Conservation (phyloP, 495 filamentous ascomycete genomes). For the Aspergillus cavernicola region DNA sequence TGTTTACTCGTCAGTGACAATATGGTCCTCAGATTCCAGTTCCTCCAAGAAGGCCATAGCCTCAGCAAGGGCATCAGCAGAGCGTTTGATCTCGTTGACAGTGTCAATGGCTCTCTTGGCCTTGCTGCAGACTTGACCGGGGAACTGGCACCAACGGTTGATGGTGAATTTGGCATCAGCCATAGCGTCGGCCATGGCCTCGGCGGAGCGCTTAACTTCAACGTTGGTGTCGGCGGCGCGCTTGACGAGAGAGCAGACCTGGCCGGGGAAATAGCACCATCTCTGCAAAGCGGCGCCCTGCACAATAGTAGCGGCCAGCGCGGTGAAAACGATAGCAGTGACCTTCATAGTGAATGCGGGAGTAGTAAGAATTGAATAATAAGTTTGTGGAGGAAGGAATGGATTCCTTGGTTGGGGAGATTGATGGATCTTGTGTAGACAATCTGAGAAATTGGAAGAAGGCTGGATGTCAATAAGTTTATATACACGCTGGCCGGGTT, state of each 20-base stretch:
- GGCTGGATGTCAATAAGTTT: background rate
- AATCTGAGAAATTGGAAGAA: background rate
- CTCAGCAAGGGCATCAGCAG: constrained; percentile 36
- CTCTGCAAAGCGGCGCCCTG: constrained; percentile 32
- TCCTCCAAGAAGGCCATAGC: constrained; percentile 39
- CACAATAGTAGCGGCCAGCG: constrained; percentile 36
- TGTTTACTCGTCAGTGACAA: background rate
- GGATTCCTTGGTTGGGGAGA: background rate
- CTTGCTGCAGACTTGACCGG: constrained; percentile 43
- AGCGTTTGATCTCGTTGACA: constrained; percentile 34
- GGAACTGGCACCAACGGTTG: constrained; percentile 36
- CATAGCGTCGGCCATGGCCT: constrained; percentile 46
- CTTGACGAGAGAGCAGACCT: constrained; percentile 31
- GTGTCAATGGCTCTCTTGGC: constrained; percentile 45
- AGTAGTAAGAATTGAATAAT: constrained; percentile 7
- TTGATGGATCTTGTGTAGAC: background rate
- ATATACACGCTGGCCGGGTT: background rate
- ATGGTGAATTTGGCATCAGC: constrained; percentile 23
- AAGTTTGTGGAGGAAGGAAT: background rate
- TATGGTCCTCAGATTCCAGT: constrained; percentile 11
- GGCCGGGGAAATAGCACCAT: constrained; percentile 34
- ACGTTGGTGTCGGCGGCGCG: constrained; percentile 29
- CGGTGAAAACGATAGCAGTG: constrained; percentile 32
- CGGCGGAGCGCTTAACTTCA: constrained; percentile 48
- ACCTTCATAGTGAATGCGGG: constrained; percentile 44